Conservation (phyloP, 1,139 yeast species). For the Candida tropicalis region DNA sequence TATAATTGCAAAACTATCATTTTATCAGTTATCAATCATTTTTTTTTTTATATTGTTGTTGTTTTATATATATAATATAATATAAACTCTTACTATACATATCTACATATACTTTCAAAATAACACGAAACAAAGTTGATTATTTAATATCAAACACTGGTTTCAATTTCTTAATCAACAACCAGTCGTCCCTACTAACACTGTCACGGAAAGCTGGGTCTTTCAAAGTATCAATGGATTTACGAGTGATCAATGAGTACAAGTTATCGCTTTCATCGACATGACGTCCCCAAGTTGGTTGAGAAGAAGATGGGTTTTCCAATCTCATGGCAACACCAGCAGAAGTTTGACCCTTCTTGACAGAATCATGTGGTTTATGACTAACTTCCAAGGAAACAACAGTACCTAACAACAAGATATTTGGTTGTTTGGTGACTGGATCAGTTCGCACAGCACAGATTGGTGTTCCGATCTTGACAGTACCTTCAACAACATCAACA, state of each 20-base stretch:
- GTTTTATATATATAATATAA: too few species aligned
- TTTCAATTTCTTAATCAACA: slow-evolving; percentile 84
- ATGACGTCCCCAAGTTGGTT: slow-evolving; percentile 99
- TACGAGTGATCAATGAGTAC: slow-evolving; percentile 86
- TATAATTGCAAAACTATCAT: too few species aligned
- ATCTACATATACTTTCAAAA: neutral
- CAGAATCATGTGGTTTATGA: slow-evolving; percentile 78
- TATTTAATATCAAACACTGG: slow-evolving; percentile 75
- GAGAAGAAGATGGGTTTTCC: slow-evolving; percentile 88
- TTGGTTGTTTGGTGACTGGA: slow-evolving; percentile 79
- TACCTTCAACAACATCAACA: slow-evolving; percentile 94
- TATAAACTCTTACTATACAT: slow-evolving; percentile 25
- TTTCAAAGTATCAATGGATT: slow-evolving; percentile 93
- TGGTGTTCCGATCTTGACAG: slow-evolving; percentile 89
- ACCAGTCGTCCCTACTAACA: slow-evolving; percentile 94
- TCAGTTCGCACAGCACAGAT: slow-evolving; percentile 91
- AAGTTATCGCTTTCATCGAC: slow-evolving; percentile 89
- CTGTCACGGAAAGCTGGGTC: slow-evolving; percentile 96
- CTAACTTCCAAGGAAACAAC: slow-evolving; percentile 91
- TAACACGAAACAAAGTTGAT: neutral
- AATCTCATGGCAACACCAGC: slow-evolving; percentile 99
- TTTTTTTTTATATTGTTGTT: too few species aligned
- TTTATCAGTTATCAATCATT: too few species aligned
- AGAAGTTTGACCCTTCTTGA: slow-evolving; percentile 91
- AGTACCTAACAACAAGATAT: slow-evolving; percentile 75